Percentiles rank a stretch among this genome's conserved stretches.
phyloP scores from a whole-genome alignment of 1,139 yeast genomes.

The Yamadazyma atlantica region DNA sequence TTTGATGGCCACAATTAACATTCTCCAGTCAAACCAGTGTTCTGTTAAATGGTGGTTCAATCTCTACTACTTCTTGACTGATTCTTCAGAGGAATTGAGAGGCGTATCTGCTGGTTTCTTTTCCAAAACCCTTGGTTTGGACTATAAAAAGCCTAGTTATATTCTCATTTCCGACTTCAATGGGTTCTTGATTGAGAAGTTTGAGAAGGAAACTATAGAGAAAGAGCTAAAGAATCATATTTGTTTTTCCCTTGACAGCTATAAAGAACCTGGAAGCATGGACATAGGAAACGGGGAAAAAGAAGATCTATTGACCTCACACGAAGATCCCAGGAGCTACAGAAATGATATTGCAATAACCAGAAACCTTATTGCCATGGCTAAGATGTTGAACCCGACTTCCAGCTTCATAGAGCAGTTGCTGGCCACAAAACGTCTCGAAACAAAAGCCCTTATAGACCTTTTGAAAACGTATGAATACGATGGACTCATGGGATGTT shows the following conservation, averaged over 20 bases:
- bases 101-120: slow-evolving; percentile 26
- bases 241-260: slow-evolving; percentile 1
- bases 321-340: neutral
- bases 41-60: slow-evolving; percentile 14
- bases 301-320: neutral
- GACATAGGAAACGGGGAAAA: too few relatives aligned
- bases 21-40: slow-evolving; percentile 12
- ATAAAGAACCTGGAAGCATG: too few relatives aligned
- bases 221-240: neutral
- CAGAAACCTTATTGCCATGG: neutral
- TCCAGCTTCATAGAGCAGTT: neutral
- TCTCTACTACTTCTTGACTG: slow-evolving; percentile 28
- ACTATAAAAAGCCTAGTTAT: neutral
- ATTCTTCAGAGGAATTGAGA: slow-evolving; percentile 60
- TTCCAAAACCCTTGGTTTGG: neutral
- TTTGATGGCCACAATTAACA: slow-evolving; percentile 40
- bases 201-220: neutral
- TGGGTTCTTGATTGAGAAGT: neutral
- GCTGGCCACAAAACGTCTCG: neutral
- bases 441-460: neutral
- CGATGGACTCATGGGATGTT: slow-evolving; percentile 5
- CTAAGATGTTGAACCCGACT: too few relatives aligned
- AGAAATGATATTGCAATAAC: neutral
- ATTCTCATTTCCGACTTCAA: neutral
- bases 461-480: slow-evolving; percentile 1